A percentile compares a stretch with the other conserved stretches of the same genome.
Evolutionary conservation across 768 basidiomycete genomes (phyloP).

Genomic region (Rhizopogon roseolus): DNA sequence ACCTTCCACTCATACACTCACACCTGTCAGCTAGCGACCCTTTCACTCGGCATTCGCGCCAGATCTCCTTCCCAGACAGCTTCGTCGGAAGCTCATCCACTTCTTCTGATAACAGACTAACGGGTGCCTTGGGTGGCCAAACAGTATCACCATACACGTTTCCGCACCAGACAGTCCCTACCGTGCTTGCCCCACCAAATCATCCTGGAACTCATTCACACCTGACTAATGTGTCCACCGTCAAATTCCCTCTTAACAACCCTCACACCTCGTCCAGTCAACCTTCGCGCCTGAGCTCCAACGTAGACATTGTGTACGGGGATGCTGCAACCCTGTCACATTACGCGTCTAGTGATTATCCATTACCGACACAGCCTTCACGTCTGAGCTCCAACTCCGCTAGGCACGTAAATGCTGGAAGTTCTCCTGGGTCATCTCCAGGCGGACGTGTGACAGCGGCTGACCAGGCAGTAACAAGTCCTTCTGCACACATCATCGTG

Average conservation of each 20-base stretch:
- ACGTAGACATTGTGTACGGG: too few species aligned
- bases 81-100: slow-evolving; percentile 24
- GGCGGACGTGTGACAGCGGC: slow-evolving; percentile 49
- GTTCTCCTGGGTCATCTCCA: slow-evolving; percentile 26
- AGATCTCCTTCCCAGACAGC: slow-evolving; percentile 15
- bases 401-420: slow-evolving; percentile 11
- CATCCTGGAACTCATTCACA: slow-evolving; percentile 27
- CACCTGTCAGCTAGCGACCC: not conserved
- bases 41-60: slow-evolving; percentile 10
- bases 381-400: slow-evolving; percentile 12
- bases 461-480: slow-evolving; percentile 32
- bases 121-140: slow-evolving; percentile 46
- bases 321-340: too few species aligned
- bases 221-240: not conserved
- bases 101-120: slow-evolving; percentile 35
- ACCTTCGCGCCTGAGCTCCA: slow-evolving; percentile 14
- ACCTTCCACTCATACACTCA: slow-evolving; percentile 3
- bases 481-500: slow-evolving; percentile 51
- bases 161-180: slow-evolving; percentile 11
- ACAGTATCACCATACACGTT: slow-evolving; percentile 18
- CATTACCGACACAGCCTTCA: too few species aligned
- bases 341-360: too few species aligned
- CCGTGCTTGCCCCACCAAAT: slow-evolving; percentile 30
- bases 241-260: not conserved
- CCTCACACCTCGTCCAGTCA: not conserved